Evolutionary conservation across 768 basidiomycete genomes (phyloP), one percentile per base, ranked within the genome.

Genomic region (Dentipellis sp.): DNA sequence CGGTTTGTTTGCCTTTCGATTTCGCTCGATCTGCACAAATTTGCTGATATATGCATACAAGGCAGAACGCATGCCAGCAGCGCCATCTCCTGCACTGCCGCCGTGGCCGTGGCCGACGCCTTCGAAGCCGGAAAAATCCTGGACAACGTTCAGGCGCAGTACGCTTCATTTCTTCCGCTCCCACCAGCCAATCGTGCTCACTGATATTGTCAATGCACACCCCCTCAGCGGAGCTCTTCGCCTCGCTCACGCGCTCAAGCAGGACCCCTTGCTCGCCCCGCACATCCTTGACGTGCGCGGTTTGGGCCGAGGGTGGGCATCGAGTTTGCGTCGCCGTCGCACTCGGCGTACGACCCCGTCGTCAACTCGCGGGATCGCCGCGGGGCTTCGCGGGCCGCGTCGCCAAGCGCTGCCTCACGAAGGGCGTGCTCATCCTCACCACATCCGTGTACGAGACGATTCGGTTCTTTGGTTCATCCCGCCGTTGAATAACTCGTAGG

Each of bases 401-500:
- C 9, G 78, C 88, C 58, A 81, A 82, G 66, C 82, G 79, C 64
- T 97, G 94, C 69, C 75, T 91, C 59, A 88, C 93, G 67, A 86
- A 89, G 67, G 92, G 90, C 19, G 70, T 97, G 74, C 68, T 97
- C 50, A 80, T 95, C 39, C 74, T 97, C 56, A 95, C 94, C 11
- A 97, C 94, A 21, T 91, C 88, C 52, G 77, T 90, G 22, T 94
- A 88, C 68, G 88, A 94, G 68, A 86, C 87, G 12, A 74, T 97
- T 56, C 77, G n/a, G n/a, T n/a, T n/a, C n/a, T n/a, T n/a, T n/a
- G 94, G 65, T 97, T 98, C 75, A 97, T 98, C 64, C 95, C 95
- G 4, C 82, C 95, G 16, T 70, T 97, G 63, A 94, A 91, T 66
- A 81, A 95, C 59, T 80, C 78, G 21, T 69, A 81, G 68, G 79